Base-by-base conservation (phyloP, 2,329 filamentous ascomycete genomes). In the Elsinoe australis region DNA sequence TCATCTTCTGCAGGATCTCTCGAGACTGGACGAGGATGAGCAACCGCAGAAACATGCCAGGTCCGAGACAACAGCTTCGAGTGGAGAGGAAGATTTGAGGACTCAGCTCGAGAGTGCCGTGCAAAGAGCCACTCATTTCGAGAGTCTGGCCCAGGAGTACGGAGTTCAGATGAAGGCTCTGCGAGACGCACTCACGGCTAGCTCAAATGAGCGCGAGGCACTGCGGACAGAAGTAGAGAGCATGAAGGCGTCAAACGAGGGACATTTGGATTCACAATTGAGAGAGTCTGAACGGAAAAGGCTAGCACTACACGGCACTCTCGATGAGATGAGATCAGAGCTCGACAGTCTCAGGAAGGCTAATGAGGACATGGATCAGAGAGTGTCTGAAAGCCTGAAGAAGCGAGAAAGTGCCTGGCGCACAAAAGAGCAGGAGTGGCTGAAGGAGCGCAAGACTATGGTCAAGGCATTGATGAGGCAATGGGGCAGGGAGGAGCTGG, bases 401-500 rank as follows among this genome's bases (percentile, higher is more conserved):
- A 48, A 39, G 33, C 32, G 45, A 22, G 45, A 48, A 14, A 33
- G 39, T 32, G 12, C 12, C 6, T 48, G 45, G 45, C n/a, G 28
- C 12, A 18, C 14, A 8, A 48, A 38, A 21, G 21, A 48, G 33
- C 18, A 28, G 28, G 54, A 57, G 35, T 39, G 58, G 28, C 55
- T 58, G 49, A 54, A 54, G 24, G 62, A 65, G 55, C 55, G 61
- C 28, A 56, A 55, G 47, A 47, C 55, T 0, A 59, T 65, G 59
- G 58, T 54, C 4, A 61, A 62, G 42, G 78, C 82, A 34, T 70
- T 95, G 42, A 80, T 89, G 65, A 76, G 84, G 53, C 85, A 87
- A 54, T 95, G 89, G 89, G 87, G 94, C 58, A 78, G 83, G 32
- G 61, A 64, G 45, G 65, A 67, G 47, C 58, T 59, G 15, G 65